Conservation (phyloP, 768 basidiomycete genomes). For the Leccinum uliginosum region DNA sequence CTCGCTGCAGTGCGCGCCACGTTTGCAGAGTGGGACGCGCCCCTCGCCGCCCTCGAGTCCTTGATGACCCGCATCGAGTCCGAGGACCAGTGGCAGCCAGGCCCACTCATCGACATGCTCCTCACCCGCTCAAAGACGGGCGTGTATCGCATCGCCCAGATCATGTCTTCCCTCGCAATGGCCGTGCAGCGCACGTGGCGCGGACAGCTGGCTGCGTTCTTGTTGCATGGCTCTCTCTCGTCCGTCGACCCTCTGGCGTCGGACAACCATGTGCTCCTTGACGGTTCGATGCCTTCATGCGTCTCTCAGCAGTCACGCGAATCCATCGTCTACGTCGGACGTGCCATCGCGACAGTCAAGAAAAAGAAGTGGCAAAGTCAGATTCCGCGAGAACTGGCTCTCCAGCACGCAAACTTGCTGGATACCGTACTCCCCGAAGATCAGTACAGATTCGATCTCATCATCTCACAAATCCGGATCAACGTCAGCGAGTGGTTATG, state of each 20-base stretch:
- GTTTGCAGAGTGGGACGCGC: slow-evolving; percentile 87
- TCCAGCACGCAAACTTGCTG: slow-evolving; percentile 61
- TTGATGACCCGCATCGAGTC: slow-evolving; percentile 61
- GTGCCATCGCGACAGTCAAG: slow-evolving; percentile 81
- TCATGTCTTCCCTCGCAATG: slow-evolving; percentile 64
- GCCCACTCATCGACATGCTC: slow-evolving; percentile 77
- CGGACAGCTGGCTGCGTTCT: slow-evolving; percentile 74
- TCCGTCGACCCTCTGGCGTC: slow-evolving; percentile 62
- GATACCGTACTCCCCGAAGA: slow-evolving; percentile 71
- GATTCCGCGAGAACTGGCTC: slow-evolving; percentile 62
- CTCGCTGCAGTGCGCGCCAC: slow-evolving; percentile 78
- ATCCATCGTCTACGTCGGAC: slow-evolving; percentile 82
- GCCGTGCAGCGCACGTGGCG: slow-evolving; percentile 83
- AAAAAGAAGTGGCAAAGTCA: slow-evolving; percentile 75
- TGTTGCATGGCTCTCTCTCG: slow-evolving; percentile 73
- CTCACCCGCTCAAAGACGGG: slow-evolving; percentile 71
- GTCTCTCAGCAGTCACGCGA: slow-evolving; percentile 68
- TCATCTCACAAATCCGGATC: slow-evolving; percentile 69
- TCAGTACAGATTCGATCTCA: slow-evolving; percentile 68
- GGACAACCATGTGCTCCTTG: slow-evolving; percentile 52
- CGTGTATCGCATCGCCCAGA: slow-evolving; percentile 67
- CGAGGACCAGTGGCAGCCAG: slow-evolving; percentile 54
- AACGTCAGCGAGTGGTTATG: slow-evolving; percentile 93
- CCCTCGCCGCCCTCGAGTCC: slow-evolving; percentile 64
- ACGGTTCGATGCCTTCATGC: slow-evolving; percentile 71